Conservation (phyloP, 2,329 filamentous ascomycete genomes). For the Drechslera avenae region DNA sequence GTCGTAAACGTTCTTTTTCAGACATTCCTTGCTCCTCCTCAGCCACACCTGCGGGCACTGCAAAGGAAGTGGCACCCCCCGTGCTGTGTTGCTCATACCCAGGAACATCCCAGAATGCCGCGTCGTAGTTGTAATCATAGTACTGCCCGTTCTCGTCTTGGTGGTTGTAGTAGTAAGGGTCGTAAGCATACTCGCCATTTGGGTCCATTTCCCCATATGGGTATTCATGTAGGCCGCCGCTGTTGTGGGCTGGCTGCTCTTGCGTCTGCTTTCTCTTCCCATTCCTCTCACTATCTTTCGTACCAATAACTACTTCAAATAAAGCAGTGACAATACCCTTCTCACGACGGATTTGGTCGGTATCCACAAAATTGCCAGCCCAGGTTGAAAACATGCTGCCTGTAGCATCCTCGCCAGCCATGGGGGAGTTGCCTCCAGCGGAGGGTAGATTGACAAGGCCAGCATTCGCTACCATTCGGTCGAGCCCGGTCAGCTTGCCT, state of each 20-base stretch:
- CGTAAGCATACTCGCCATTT: slow-evolving; percentile 26
- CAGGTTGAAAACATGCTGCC: slow-evolving; percentile 58
- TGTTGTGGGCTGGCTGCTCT: slow-evolving; percentile 14
- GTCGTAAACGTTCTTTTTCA: slow-evolving; percentile 81
- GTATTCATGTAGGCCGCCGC: slow-evolving; percentile 31
- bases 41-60: slow-evolving; percentile 59
- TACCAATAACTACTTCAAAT: slow-evolving; percentile 88
- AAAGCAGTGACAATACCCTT: slow-evolving; percentile 88
- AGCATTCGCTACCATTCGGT: slow-evolving; percentile 64
- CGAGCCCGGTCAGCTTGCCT: slow-evolving; percentile 79
- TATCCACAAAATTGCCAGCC: slow-evolving; percentile 79
- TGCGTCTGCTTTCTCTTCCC: slow-evolving; percentile 51
- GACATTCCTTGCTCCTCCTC: slow-evolving; percentile 66
- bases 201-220: slow-evolving; percentile 19
- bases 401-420: slow-evolving; percentile 45
- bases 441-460: slow-evolving; percentile 56
- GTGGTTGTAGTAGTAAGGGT: slow-evolving; percentile 39
- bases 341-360: slow-evolving; percentile 80
- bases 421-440: slow-evolving; percentile 48
- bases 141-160: slow-evolving; percentile 42
- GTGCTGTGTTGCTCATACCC: slow-evolving; percentile 35
- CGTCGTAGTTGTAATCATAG: slow-evolving; percentile 42
- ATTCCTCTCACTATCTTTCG: slow-evolving; percentile 70
- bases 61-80: slow-evolving; percentile 53
- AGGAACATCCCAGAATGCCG: slow-evolving; percentile 37